phyloP scores from a whole-genome alignment of 768 basidiomycete genomes.

The Gyrodon lividus region DNA sequence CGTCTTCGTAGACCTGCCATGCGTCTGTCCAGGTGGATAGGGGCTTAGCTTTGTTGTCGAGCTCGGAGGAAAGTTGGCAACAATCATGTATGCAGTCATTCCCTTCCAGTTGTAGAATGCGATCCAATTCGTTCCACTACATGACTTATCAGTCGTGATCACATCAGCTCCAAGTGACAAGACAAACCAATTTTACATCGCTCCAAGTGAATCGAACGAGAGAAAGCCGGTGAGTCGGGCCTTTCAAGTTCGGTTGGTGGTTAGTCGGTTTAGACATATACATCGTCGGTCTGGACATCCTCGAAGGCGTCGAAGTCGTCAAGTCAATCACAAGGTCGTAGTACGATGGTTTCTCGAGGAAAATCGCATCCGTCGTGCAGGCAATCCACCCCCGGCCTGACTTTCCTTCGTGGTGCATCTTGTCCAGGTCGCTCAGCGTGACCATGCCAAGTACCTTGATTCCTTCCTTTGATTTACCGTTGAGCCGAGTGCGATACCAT shows the following conservation, averaged over 20 bases:
- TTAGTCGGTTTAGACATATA: conserved; percentile 53
- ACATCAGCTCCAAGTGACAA: background rate
- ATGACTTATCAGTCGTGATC: background rate
- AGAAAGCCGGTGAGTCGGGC: conserved; percentile 55
- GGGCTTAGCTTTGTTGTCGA: conserved; percentile 37
- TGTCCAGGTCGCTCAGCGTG: conserved; percentile 70
- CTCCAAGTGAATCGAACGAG: conserved; percentile 79
- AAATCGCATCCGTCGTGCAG: conserved; percentile 84
- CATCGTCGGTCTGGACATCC: conserved; percentile 63
- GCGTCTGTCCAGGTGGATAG: conserved; percentile 65
- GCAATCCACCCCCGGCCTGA: conserved; percentile 79
- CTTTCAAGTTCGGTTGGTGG: conserved; percentile 33
- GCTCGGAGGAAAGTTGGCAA: conserved; percentile 31
- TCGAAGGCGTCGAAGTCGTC: conserved; percentile 61
- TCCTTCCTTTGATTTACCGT: conserved; percentile 46
- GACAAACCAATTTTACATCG: conserved; percentile 67
- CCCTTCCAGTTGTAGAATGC: conserved; percentile 58
- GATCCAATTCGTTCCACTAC: conserved; percentile 78
- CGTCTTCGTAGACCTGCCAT: conserved; percentile 84
- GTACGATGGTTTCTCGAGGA: conserved; percentile 73
- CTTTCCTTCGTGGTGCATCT: conserved; percentile 53
- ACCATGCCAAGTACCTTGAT: conserved; percentile 78
- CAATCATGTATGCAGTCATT: conserved; percentile 31
- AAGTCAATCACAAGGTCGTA: conserved; percentile 84
- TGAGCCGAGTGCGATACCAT: conserved; percentile 32